A percentile compares a stretch with the other conserved stretches of the same genome.
These are phyloP conservation scores for Xylaria sp. DNA, from an alignment of 2,329 filamentous ascomycete species.

Conservation along the genomic window DNA sequence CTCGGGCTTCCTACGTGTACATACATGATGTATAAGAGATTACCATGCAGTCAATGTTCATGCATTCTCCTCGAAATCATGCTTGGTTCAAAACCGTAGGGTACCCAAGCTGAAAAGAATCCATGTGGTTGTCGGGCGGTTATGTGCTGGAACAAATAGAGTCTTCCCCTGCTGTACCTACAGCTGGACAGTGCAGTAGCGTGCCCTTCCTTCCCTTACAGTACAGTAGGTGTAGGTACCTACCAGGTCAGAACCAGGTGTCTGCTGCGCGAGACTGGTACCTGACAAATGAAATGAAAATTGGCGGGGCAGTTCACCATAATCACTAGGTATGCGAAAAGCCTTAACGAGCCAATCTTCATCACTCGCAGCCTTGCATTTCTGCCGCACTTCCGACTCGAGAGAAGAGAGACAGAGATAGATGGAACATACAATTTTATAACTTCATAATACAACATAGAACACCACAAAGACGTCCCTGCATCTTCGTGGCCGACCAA, in stretches of 20 bases:
- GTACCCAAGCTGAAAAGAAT: not conserved
- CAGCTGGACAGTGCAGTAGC: not conserved
- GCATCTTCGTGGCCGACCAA: constrained; percentile 8
- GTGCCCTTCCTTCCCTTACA: not conserved
- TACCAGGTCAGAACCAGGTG: not conserved
- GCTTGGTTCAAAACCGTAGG: not conserved
- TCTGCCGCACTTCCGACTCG: not conserved
- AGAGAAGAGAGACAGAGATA: not conserved
- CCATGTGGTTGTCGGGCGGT: not conserved
- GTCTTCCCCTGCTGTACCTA: not conserved
- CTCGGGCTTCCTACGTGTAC: not conserved
- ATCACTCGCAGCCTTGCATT: not conserved
- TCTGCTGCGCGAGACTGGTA: not conserved
- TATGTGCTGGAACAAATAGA: not conserved
- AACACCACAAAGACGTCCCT: not conserved
- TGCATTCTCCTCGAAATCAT: constrained; percentile 12
- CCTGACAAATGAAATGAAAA: not conserved
- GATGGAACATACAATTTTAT: too few species aligned
- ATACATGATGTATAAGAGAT: not conserved
- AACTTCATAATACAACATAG: not conserved
- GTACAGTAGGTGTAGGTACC: constrained; percentile 2
- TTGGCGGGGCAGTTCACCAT: constrained; percentile 27
- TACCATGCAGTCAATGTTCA: not conserved
- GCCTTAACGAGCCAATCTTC: constrained; percentile 1
- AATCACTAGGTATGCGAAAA: constrained; percentile 11